Conservation (phyloP, 176 grass and related monocot genomes). For the Carex kokanica region DNA sequence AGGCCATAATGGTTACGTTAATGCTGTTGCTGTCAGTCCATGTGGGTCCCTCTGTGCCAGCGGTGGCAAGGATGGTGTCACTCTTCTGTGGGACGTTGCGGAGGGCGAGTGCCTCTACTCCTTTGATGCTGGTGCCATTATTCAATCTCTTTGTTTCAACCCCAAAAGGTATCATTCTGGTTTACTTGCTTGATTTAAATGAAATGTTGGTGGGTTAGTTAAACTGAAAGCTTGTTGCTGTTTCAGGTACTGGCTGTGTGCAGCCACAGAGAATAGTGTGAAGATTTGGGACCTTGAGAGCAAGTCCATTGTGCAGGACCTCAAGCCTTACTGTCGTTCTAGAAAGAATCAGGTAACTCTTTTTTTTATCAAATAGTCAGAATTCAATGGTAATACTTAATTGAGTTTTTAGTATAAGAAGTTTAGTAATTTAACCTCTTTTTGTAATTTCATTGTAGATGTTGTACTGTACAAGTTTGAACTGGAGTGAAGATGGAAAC, state of each 20-base stretch:
- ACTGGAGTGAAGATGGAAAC: constrained; percentile 78
- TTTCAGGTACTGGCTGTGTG: constrained; percentile 74
- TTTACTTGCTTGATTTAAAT: background rate
- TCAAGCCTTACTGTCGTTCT: constrained; percentile 50
- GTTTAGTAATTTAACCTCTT: background rate
- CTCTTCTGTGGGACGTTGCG: constrained; percentile 67
- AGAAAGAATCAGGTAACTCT: constrained; percentile 61
- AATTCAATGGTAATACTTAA: background rate
- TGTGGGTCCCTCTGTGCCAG: constrained; percentile 83
- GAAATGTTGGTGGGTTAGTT: background rate
- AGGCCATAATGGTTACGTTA: constrained; percentile 69
- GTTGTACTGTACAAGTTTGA: constrained; percentile 78
- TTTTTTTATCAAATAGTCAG: too few relatives aligned
- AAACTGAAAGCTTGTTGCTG: background rate
- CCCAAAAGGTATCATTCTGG: constrained; percentile 44
- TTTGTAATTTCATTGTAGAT: constrained; percentile 36
- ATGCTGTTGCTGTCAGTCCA: constrained; percentile 70
- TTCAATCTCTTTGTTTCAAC: constrained; percentile 78
- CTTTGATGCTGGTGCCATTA: constrained; percentile 59
- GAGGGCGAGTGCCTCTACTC: constrained; percentile 89
- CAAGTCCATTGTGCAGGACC: constrained; percentile 84
- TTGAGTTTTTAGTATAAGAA: too few relatives aligned
- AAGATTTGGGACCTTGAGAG: constrained; percentile 98
- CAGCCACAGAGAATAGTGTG: constrained; percentile 73
- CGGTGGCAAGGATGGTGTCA: constrained; percentile 64